phyloP scores from a whole-genome alignment of 495 filamentous ascomycete genomes.

The Penicillium paradoxum region DNA sequence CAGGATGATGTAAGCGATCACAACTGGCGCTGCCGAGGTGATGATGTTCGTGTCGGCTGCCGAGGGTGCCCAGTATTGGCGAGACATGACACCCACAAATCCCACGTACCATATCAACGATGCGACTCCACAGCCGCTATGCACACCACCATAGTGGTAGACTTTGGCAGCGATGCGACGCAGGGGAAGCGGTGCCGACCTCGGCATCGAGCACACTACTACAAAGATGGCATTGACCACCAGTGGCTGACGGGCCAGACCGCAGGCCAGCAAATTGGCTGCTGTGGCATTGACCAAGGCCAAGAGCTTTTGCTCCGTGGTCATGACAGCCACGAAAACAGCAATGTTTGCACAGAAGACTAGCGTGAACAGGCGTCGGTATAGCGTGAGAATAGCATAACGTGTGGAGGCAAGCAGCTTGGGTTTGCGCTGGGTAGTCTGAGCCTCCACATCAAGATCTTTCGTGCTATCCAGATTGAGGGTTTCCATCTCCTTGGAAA shows the following conservation, averaged over 20 bases:
- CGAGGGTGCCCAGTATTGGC: slow-evolving; percentile 33
- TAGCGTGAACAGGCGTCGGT: slow-evolving; percentile 50
- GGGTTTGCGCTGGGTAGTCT: slow-evolving; percentile 22
- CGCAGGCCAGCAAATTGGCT: slow-evolving; percentile 48
- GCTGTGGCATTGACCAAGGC: slow-evolving; percentile 47
- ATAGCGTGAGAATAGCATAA: slow-evolving; percentile 40
- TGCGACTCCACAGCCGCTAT: slow-evolving; percentile 65
- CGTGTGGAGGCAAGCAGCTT: slow-evolving; percentile 28
- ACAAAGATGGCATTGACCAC: slow-evolving; percentile 68
- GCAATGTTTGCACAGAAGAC: slow-evolving; percentile 50
- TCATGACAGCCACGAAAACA: slow-evolving; percentile 42
- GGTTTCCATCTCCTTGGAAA: slow-evolving; percentile 26
- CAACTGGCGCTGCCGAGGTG: slow-evolving; percentile 30
- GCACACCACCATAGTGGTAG: slow-evolving; percentile 73
- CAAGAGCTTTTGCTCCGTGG: slow-evolving; percentile 30
- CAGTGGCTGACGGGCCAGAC: slow-evolving; percentile 67
- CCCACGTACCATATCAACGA: slow-evolving; percentile 66
- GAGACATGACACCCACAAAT: slow-evolving; percentile 48
- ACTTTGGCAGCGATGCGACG: slow-evolving; percentile 65
- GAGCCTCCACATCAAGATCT: slow-evolving; percentile 34
- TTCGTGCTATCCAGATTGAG: neutral
- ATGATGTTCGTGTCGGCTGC: slow-evolving; percentile 9
- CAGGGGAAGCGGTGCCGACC: slow-evolving; percentile 55
- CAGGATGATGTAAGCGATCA: slow-evolving; percentile 38
- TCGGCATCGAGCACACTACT: slow-evolving; percentile 54